These are phyloP conservation scores for Voacanga thouarsii DNA, from an alignment of 257 asterid genomes.

Conservation along the genomic window DNA sequence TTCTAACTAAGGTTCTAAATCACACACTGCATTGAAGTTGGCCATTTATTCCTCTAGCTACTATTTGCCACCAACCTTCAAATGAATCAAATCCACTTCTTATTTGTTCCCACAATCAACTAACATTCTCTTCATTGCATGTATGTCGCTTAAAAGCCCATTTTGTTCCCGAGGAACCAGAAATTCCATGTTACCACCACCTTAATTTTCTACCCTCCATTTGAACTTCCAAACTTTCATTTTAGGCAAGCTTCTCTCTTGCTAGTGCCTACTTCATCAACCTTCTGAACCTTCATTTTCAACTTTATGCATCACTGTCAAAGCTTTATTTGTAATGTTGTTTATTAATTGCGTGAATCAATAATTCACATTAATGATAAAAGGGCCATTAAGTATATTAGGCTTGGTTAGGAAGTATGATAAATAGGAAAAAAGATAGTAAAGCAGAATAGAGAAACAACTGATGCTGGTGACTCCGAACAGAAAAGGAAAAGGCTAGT, in stretches of 20 bases:
- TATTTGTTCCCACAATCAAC: not conserved
- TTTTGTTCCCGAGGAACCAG: not conserved
- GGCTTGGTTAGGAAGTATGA: not conserved
- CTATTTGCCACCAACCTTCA: not conserved
- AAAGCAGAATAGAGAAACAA: not conserved
- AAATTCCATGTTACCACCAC: not conserved
- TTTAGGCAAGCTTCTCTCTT: not conserved
- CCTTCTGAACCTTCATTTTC: too few species aligned
- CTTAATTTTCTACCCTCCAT: not conserved
- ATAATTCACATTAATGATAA: too few species aligned
- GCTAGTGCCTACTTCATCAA: too few species aligned
- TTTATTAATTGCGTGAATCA: too few species aligned
- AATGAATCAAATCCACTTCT: not conserved
- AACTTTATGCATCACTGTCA: too few species aligned
- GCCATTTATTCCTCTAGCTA: not conserved
- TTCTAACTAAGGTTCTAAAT: not conserved
- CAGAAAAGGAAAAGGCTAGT: not conserved
- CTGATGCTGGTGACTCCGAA: not conserved
- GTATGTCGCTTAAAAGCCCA: not conserved
- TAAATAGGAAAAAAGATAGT: not conserved
- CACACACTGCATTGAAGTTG: not conserved
- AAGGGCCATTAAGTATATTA: too few species aligned
- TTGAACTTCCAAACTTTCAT: not conserved
- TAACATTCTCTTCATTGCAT: not conserved
- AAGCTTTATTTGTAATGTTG: too few species aligned